Percentiles rank a stretch among this genome's conserved stretches.
Evolutionary conservation across 2,329 filamentous ascomycete genomes (phyloP).

Genomic region (Neofusicoccum cordaticola): DNA sequence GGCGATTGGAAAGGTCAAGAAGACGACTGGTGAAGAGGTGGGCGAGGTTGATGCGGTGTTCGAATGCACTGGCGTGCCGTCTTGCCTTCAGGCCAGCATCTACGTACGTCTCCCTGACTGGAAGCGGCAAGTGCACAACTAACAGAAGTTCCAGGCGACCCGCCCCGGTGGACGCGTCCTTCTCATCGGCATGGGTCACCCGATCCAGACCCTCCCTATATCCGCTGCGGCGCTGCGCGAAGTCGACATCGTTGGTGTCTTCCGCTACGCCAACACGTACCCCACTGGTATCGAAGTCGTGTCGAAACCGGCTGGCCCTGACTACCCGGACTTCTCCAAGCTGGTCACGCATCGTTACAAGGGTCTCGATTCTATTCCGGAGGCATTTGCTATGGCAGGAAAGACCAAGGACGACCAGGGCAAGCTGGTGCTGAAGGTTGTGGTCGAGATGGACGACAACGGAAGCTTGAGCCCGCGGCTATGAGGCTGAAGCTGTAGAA

Average conservation of each 20-base stretch:
- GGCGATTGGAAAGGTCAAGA: conserved; percentile 38
- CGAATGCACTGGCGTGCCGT: conserved; percentile 74
- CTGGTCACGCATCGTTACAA: conserved; percentile 72
- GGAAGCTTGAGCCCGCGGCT: conserved; percentile 2
- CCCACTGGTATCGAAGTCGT: conserved; percentile 64
- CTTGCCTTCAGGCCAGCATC: conserved; percentile 71
- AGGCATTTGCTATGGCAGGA: conserved; percentile 68
- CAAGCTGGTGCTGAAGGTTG: conserved; percentile 69
- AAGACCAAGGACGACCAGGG: conserved; percentile 66
- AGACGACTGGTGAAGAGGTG: conserved; percentile 30
- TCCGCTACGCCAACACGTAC: conserved; percentile 76
- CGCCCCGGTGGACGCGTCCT: conserved; percentile 69
- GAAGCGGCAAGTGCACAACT: background rate
- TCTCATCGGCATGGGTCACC: conserved; percentile 77
- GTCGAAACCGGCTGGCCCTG: conserved; percentile 40
- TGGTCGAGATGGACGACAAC: conserved; percentile 46
- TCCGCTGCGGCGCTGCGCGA: conserved; percentile 71
- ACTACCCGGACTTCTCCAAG: conserved; percentile 63
- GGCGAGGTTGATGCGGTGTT: conserved; percentile 68
- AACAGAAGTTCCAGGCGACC: conserved; percentile 45
- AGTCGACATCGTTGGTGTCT: conserved; percentile 75
- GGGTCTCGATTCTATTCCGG: conserved; percentile 60
- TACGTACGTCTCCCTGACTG: conserved; percentile 47
- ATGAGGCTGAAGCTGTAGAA: background rate
- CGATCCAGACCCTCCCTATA: conserved; percentile 70